Conservation (phyloP, 2,329 filamentous ascomycete species). For the Dactylella cylindrospora region DNA sequence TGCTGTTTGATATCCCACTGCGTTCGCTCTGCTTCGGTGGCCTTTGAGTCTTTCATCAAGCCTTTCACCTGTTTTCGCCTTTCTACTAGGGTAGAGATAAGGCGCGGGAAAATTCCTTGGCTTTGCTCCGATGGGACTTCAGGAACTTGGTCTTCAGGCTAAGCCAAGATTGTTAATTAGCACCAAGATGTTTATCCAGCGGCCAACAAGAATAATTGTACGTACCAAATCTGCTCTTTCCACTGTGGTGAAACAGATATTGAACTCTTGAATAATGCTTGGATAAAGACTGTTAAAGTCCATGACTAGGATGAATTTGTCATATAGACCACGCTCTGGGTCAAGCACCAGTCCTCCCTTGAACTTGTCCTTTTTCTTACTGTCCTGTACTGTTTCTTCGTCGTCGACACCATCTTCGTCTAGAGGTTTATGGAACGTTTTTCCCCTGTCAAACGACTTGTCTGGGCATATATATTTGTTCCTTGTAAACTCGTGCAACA, state of each 20-base stretch:
- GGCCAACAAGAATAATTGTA: constrained; percentile 15
- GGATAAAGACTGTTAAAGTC: constrained; percentile 99
- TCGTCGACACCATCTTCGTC: constrained; percentile 58
- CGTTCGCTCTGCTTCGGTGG: constrained; percentile 80
- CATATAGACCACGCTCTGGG: constrained; percentile 93
- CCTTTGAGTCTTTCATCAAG: constrained; percentile 91
- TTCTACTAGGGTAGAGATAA: constrained; percentile 88
- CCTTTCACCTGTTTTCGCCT: constrained; percentile 90
- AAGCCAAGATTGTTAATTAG: constrained; percentile 17
- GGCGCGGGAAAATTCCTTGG: constrained; percentile 80
- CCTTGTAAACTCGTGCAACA: constrained; percentile 91
- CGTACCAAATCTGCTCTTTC: constrained; percentile 72
- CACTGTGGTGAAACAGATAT: constrained; percentile 98
- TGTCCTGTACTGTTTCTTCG: constrained; percentile 55
- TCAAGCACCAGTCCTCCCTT: constrained; percentile 98
- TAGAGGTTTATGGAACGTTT: constrained; percentile 55
- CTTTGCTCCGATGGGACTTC: constrained; percentile 77
- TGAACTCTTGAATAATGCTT: constrained; percentile 98
- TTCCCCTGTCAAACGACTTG: constrained; percentile 79
- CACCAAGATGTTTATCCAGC: neutral
- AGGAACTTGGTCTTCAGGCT: constrained; percentile 84
- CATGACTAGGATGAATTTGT: constrained; percentile 98
- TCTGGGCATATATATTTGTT: constrained; percentile 99
- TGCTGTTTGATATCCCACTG: constrained; percentile 99
- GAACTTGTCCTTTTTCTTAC: constrained; percentile 98